Evolutionary conservation across 1,284 basidiomycete genomes (phyloP).

Genomic region (Trametes polyzona): DNA sequence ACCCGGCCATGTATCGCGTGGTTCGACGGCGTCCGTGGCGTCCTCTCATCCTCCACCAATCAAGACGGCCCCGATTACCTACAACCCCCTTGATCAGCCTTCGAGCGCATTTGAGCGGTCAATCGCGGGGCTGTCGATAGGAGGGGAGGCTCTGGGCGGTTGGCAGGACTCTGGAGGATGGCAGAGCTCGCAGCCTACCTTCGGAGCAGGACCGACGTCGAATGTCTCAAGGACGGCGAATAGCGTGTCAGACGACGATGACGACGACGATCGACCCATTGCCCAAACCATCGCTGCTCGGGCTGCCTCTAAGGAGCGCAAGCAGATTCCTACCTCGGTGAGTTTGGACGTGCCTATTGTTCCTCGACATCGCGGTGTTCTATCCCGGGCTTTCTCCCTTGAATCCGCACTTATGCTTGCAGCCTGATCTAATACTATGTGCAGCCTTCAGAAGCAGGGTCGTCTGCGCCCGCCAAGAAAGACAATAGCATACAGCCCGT

Average conservation of each 20-base stretch:
- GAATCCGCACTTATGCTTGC: background rate
- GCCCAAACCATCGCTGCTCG: constrained; percentile 48
- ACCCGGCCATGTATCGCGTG: constrained; percentile 27
- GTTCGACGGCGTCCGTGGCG: constrained; percentile 24
- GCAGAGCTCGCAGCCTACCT: constrained; percentile 42
- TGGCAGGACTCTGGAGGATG: constrained; percentile 45
- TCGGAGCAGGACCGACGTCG: constrained; percentile 20
- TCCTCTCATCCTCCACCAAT: constrained; percentile 25
- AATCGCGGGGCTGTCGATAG: constrained; percentile 62
- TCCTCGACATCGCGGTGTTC: no score
- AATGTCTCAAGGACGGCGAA: constrained; percentile 27
- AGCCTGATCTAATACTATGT: background rate
- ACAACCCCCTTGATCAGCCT: constrained; percentile 58
- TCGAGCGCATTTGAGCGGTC: constrained; percentile 45
- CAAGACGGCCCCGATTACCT: constrained; percentile 39
- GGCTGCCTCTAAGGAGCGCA: constrained; percentile 37
- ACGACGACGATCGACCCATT: constrained; percentile 71
- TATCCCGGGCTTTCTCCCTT: no score
- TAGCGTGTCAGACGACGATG: constrained; percentile 50
- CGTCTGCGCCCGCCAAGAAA: constrained; percentile 12
- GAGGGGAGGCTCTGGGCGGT: constrained; percentile 59
- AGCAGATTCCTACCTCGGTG: constrained; percentile 35
- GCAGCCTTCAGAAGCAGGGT: constrained; percentile 21
- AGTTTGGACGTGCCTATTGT: constrained; percentile 26
- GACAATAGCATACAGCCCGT: constrained; percentile 58